Base-by-base conservation (phyloP, 2,329 filamentous ascomycete genomes). In the Verticillium dahliae region DNA sequence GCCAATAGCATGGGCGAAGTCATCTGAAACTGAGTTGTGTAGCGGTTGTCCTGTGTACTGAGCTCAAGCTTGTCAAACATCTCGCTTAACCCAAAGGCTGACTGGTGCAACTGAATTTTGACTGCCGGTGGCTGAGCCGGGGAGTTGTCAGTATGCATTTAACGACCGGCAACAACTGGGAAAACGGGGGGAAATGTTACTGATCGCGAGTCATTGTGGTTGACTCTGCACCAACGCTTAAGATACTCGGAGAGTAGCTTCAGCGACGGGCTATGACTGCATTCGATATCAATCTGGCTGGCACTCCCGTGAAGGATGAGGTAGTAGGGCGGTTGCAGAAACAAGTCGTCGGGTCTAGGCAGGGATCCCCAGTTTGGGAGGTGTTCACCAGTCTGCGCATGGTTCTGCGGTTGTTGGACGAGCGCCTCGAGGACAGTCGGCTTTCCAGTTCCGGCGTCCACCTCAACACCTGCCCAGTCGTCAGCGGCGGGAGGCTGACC, bases 241-340 rank as follows among this genome's bases (percentile, higher is more conserved):
- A 83, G 67, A 62, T 83, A 84, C 1, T 76, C 74, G 3, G 73
- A 71, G 6, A 84, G 66, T 15, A 82, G 68, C 59, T 78, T 70
- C 34, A 83, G 67, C 0, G 77, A 79, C 4, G 75, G 74, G 50
- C 75, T 76, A 67, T 84, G 81, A 57, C 78, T 83, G 58, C 76
- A 74, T 57, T 81, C 75, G 11, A 84, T 69, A 57, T 77, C 74
- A 10, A 83, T 71, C 27, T 66, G 67, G 9, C 65, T 63, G 6
- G 63, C 66, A 18, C 70, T 69, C 11, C 66, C 64, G 22, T 70
- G 65, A 4, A 83, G 70, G 14, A 75, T 72, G 6, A 84, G 70
- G 59, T 81, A 74, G 65, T 83, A 83, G 0, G 81, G 81, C 1
- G 81, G 78, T 37, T 71, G 74, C 9, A 74, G 70, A 14, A 81